phyloP scores from a whole-genome alignment of 768 basidiomycete species.

The Boletus sp. region DNA sequence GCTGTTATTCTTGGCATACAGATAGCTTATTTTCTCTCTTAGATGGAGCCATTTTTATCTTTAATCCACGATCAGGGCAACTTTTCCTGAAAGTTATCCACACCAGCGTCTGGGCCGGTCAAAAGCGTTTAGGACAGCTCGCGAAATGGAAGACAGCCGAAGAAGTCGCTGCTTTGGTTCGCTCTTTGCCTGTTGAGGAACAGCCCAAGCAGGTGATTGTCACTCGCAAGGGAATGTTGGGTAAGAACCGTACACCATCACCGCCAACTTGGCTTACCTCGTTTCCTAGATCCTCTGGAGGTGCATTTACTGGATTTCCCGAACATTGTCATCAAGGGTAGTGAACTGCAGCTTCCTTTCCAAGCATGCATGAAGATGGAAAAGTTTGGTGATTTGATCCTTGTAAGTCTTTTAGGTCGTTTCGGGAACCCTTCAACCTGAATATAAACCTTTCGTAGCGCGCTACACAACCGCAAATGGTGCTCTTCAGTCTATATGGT shows the following conservation, averaged over 20 bases:
- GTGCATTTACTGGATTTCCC: conserved; percentile 99
- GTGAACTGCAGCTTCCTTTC: conserved; percentile 97
- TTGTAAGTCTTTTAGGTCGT: conserved; percentile 44
- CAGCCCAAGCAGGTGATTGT: conserved; percentile 99
- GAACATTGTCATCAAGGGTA: conserved; percentile 99
- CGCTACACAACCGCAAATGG: conserved; percentile 99
- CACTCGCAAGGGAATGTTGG: conserved; percentile 99
- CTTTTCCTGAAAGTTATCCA: conserved; percentile 99
- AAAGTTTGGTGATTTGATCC: conserved; percentile 97
- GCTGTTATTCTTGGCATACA: background rate
- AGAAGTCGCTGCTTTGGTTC: conserved; percentile 97
- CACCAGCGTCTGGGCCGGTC: conserved; percentile 99
- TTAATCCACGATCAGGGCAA: conserved; percentile 98
- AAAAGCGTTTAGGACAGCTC: conserved; percentile 98
- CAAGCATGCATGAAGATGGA: conserved; percentile 99
- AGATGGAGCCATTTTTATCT: conserved; percentile 98
- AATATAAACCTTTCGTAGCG: conserved; percentile 51
- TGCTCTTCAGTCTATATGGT: conserved; percentile 95
- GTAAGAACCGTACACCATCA: conserved; percentile 36
- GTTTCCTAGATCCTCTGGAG: conserved; percentile 76
- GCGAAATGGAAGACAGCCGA: conserved; percentile 99
- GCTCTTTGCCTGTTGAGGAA: conserved; percentile 98
- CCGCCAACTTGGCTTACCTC: conserved; percentile 2
- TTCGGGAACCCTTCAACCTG: background rate
- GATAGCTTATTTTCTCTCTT: background rate